Percentiles rank a stretch among this genome's conserved stretches.
Conservation (phyloP, 163 green algal species). For the Botryococcus braunii region DNA sequence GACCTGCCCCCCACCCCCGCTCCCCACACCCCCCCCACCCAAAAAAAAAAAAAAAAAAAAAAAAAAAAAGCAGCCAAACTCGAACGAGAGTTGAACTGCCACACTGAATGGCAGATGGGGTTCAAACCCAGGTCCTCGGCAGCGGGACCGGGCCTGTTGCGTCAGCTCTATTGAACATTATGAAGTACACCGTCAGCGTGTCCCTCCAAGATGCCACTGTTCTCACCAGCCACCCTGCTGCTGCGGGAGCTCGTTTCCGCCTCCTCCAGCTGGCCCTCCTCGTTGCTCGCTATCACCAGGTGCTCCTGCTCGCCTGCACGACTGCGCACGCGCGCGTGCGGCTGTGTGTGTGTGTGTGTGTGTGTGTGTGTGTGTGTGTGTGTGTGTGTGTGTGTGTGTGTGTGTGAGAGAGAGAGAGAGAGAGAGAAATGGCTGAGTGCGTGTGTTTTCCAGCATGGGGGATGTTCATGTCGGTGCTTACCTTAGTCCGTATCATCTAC, state of each 20-base stretch:
- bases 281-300: slow-evolving; percentile 1
- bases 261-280: slow-evolving; percentile 37
- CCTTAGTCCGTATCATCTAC: no score
- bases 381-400: not conserved
- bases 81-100: not conserved
- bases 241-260: slow-evolving; percentile 40
- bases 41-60: not conserved
- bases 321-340: no score
- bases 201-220: not conserved
- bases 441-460: not conserved
- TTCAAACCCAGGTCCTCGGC: slow-evolving; percentile 2
- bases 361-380: not conserved
- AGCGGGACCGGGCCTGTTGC: not conserved
- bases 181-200: not conserved
- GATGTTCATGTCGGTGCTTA: not conserved
- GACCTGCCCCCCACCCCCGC: no score
- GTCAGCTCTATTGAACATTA: not conserved
- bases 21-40: not conserved
- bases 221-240: slow-evolving; percentile 51
- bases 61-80: not conserved
- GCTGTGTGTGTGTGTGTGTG: not conserved
- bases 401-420: not conserved
- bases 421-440: not conserved
- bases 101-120: not conserved
- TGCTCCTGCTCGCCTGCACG: not conserved